Evolutionary conservation across 176 grass and related monocot species (phyloP).

Genomic region (Secale cereale): DNA sequence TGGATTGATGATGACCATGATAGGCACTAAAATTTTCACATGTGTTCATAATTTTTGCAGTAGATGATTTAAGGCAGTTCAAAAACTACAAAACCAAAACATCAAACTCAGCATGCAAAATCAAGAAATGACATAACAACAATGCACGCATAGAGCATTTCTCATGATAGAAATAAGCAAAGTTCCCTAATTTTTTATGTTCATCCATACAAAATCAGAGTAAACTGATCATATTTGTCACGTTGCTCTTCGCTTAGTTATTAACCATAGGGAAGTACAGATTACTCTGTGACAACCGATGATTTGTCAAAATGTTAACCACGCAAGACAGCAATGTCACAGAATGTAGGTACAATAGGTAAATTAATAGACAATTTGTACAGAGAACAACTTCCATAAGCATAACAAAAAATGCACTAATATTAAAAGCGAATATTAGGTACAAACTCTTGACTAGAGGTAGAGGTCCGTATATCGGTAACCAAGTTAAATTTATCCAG

Average conservation of each 20-base stretch:
- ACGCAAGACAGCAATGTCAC: not conserved
- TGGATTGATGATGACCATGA: not conserved
- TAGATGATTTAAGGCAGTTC: constrained; percentile 7
- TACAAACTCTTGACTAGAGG: not conserved
- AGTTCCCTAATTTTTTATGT: too few species aligned
- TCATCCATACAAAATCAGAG: too few species aligned
- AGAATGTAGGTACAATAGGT: not conserved
- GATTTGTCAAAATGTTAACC: constrained; percentile 1
- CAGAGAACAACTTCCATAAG: not conserved
- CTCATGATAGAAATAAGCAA: not conserved
- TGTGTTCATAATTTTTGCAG: not conserved
- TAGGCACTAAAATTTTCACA: not conserved
- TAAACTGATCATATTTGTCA: too few species aligned
- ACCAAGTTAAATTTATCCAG: not conserved
- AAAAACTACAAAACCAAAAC: not conserved
- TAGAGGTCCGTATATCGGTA: not conserved
- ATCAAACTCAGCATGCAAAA: not conserved
- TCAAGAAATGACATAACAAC: not conserved
- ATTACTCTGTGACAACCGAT: not conserved
- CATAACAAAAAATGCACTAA: not conserved
- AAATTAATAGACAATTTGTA: constrained; percentile 6
- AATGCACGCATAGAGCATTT: not conserved
- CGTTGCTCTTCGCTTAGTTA: not conserved
- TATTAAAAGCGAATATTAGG: not conserved
- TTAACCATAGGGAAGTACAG: not conserved